Evolutionary conservation across 192 early-diverging fungal genomes (phyloP).

Genomic region (Backusella psychrophila): DNA sequence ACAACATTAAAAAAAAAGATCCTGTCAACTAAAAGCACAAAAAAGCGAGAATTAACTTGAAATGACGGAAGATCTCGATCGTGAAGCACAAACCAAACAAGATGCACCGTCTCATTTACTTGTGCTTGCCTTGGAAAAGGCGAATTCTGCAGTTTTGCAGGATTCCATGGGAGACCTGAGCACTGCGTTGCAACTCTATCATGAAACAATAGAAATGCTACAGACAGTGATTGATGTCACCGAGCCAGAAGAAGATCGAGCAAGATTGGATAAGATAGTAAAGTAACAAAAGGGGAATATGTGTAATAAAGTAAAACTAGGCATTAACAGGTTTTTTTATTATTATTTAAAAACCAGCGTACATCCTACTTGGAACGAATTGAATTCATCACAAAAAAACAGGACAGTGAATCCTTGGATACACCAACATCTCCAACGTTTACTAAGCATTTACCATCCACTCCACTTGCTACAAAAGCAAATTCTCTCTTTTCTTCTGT

Average conservation of each 20-base stretch:
- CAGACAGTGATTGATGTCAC: background rate
- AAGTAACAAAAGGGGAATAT: background rate
- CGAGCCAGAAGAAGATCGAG: constrained; percentile 1
- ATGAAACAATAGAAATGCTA: background rate
- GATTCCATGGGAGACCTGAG: background rate
- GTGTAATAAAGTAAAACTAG: background rate
- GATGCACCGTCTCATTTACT: background rate
- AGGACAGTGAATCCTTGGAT: background rate
- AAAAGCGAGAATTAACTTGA: background rate
- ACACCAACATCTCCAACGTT: background rate
- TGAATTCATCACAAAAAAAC: background rate
- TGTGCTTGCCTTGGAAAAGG: background rate
- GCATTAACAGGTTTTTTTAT: constrained; percentile 4
- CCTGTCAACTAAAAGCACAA: background rate
- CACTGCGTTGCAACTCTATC: background rate
- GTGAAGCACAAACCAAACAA: background rate
- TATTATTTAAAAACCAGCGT: background rate
- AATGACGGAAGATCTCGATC: background rate
- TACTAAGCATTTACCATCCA: background rate
- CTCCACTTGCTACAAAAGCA: background rate
- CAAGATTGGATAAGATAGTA: constrained; percentile 1
- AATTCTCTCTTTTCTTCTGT: background rate
- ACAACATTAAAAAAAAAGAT: background rate
- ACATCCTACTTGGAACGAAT: background rate
- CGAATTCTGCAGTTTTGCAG: background rate